Evolutionary conservation across 345 rosid species (phyloP).

Genomic region (Barbarea vulgaris): DNA sequence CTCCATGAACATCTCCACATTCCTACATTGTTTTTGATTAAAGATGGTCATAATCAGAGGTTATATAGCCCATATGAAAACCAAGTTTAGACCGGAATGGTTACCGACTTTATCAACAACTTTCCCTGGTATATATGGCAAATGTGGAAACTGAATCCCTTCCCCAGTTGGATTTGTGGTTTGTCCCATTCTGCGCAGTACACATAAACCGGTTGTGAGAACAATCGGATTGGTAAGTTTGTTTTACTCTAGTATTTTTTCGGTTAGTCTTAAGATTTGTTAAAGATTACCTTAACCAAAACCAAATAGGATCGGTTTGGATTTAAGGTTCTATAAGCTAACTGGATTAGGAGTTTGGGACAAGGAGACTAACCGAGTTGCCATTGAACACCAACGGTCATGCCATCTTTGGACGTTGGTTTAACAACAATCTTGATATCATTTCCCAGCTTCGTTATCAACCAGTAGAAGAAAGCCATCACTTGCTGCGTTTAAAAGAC

Average conservation of each 20-base stretch:
- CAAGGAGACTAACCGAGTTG: slow-evolving; percentile 53
- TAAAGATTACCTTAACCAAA: not conserved
- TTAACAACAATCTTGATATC: slow-evolving; percentile 56
- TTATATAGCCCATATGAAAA: not conserved
- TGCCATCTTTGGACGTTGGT: slow-evolving; percentile 66
- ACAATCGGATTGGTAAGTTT: not conserved
- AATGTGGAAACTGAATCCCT: slow-evolving; percentile 70
- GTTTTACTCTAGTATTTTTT: not conserved
- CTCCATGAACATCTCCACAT: slow-evolving; percentile 81
- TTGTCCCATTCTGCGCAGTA: slow-evolving; percentile 62
- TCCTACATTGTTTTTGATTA: slow-evolving; percentile 47
- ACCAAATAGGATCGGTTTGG: not conserved
- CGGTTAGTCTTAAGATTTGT: not conserved
- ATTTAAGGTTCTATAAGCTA: not conserved
- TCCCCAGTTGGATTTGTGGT: slow-evolving; percentile 61
- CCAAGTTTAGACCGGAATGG: not conserved
- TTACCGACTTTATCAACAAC: slow-evolving; percentile 57
- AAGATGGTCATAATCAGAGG: slow-evolving; percentile 6
- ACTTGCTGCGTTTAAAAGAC: slow-evolving; percentile 59
- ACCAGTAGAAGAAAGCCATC: slow-evolving; percentile 58
- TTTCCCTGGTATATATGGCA: slow-evolving; percentile 74
- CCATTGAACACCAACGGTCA: slow-evolving; percentile 70
- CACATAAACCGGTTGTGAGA: not conserved
- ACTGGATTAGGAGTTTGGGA: not conserved
- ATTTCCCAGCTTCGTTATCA: slow-evolving; percentile 57